Conservation (phyloP, 1,139 yeast species). For the Hansenula lynferdii region DNA sequence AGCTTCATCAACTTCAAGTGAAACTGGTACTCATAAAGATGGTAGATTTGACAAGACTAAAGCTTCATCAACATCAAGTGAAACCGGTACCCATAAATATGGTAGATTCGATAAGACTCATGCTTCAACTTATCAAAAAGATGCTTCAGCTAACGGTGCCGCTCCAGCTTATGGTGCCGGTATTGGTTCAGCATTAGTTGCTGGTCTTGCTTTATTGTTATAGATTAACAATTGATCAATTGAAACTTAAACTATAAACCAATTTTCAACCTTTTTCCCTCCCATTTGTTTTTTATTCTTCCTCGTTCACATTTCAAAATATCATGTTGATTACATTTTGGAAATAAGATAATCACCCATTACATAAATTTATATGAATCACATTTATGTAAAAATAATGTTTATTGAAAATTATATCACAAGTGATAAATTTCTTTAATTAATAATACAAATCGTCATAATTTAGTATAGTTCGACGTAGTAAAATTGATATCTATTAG, state of each 20-base stretch:
- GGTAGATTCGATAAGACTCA: constrained; percentile 42
- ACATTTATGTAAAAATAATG: too few species aligned
- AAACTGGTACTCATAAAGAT: constrained; percentile 37
- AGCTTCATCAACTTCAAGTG: constrained; percentile 24
- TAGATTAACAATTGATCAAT: constrained; percentile 15
- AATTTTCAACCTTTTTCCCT: too few species aligned
- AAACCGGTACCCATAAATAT: constrained; percentile 34
- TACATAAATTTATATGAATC: too few species aligned
- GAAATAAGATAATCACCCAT: too few species aligned
- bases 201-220: constrained; percentile 32
- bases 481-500: background rate
- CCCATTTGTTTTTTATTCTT: background rate
- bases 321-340: too few species aligned
- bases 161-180: constrained; percentile 26
- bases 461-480: too few species aligned
- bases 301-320: too few species aligned
- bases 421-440: too few species aligned
- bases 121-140: constrained; percentile 22
- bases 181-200: constrained; percentile 31
- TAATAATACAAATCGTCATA: background rate
- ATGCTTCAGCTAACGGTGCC: constrained; percentile 21
- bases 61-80: constrained; percentile 16
- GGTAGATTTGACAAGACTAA: constrained; percentile 47
- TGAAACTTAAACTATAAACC: background rate
- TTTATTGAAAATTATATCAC: too few species aligned